Evolutionary conservation across 78 protist species (phyloP), one percentile per base, ranked within the genome.

Genomic region (Tieghemostelium lacteum): DNA sequence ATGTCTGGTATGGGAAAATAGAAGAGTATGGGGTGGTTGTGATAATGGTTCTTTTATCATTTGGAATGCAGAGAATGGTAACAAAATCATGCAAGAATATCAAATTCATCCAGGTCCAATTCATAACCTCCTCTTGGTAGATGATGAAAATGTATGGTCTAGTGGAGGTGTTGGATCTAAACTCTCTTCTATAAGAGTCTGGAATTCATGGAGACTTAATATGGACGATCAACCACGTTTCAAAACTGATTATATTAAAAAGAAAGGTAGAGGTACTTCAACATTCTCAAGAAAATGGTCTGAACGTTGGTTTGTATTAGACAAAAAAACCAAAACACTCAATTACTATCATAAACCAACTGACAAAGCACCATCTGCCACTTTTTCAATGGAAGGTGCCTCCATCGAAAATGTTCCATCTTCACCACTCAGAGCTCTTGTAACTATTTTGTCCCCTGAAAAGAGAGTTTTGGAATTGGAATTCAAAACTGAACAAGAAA

Each of bases 31-130:
- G 91, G 78, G 91, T 40, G 91, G 75, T 31, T 67, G 77, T 42
- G 42, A 58, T 24, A 16, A 26, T 40, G 91, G 91, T 31, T 33
- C 66, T 14, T 39, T 83, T 24, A 37, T 69, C 36, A 62, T 83
- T n/a, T 83, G 91, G 91, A 83, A 83, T 83, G 91, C 91, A 60
- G 91, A 83, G 39, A 83, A 83, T 83, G 91, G 91, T 39, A 66
- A 69, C 14, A 22, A 39, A 57, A 69, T 83, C 2, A 17, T 83
- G 19, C 24, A 63, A n/a, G 91, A 83, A 58, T 24, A 57, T 26
- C 66, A 60, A 28, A 10, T 83, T 17, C 91, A 83, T 58, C 54
- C 33, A 6, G 78, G 91, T 31, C 72, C 91, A 40, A 83, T 83
- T 33, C 66, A 73, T 24, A n/a, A 65, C 4, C 19, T 83, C 55